A percentile compares a stretch with the other conserved stretches of the same genome.
phyloP scores from a whole-genome alignment of 768 basidiomycete genomes.

The Cystofilobasidium macerans region DNA sequence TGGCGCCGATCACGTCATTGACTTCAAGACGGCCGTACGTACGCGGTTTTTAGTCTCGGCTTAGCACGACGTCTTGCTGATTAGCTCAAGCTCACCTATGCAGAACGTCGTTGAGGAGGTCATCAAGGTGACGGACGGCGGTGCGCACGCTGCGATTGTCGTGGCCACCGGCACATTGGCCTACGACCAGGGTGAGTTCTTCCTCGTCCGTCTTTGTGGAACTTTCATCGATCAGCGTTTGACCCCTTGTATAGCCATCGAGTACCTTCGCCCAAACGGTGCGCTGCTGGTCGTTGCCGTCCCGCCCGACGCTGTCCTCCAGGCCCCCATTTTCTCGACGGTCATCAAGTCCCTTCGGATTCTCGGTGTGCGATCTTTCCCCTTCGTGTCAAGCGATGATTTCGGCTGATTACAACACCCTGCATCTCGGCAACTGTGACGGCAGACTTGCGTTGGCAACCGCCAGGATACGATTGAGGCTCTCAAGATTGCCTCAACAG shows the following conservation, averaged over 20 bases:
- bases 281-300: constrained; percentile 36
- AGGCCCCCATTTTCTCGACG: constrained; percentile 32
- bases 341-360: constrained; percentile 39
- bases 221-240: too few relatives aligned
- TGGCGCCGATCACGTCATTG: constrained; percentile 59
- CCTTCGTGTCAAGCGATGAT: too few relatives aligned
- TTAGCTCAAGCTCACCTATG: too few relatives aligned
- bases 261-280: constrained; percentile 64
- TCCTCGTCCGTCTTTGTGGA: not conserved
- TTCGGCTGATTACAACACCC: too few relatives aligned
- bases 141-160: constrained; percentile 54
- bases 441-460: constrained; percentile 41
- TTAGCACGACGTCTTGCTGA: too few relatives aligned
- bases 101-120: constrained; percentile 59
- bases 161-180: constrained; percentile 39
- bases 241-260: too few relatives aligned
- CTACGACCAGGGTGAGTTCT: constrained; percentile 38
- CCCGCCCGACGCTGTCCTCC: constrained; percentile 26
- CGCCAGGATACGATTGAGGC: constrained; percentile 74
- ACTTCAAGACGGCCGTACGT: constrained; percentile 49
- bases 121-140: constrained; percentile 54
- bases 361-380: constrained; percentile 30
- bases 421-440: too few relatives aligned
- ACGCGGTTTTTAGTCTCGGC: constrained; percentile 31
- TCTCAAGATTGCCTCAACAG: constrained; percentile 58